Evolutionary conservation across 2,329 filamentous ascomycete genomes (phyloP).

Genomic region (Fusarium robinianum): DNA sequence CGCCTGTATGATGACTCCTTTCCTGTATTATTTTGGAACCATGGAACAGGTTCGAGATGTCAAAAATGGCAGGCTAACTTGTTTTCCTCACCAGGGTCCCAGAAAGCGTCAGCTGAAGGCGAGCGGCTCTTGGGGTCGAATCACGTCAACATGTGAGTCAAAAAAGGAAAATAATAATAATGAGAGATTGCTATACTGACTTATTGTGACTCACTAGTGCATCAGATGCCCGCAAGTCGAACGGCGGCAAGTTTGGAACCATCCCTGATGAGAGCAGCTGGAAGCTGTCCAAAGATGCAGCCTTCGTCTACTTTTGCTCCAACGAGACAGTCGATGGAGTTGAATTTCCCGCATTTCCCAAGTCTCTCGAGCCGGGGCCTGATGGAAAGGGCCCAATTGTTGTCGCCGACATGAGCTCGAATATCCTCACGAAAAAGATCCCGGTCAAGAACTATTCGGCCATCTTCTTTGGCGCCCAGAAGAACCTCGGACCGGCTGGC

Average conservation of each 20-base stretch:
- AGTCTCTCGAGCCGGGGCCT: constrained; percentile 59
- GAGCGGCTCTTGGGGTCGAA: constrained; percentile 75
- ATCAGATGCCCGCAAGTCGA: constrained; percentile 66
- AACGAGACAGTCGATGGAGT: constrained; percentile 96
- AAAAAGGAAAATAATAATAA: too few relatives aligned
- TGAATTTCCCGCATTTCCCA: constrained; percentile 79
- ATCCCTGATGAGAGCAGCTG: constrained; percentile 80
- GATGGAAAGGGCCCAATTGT: constrained; percentile 74
- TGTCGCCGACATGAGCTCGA: constrained; percentile 91
- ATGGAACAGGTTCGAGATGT: not conserved
- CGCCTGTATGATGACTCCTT: constrained; percentile 56
- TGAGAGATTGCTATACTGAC: not conserved
- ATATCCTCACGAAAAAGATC: constrained; percentile 82
- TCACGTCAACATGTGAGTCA: constrained; percentile 78
- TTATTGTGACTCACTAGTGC: constrained; percentile 54
- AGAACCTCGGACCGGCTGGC: constrained; percentile 87
- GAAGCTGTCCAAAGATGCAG: constrained; percentile 69
- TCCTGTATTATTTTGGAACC: constrained; percentile 38
- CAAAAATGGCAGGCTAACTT: constrained; percentile 2
- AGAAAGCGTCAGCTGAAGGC: constrained; percentile 87
- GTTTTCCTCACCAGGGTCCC: constrained; percentile 61
- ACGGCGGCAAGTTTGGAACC: constrained; percentile 81
- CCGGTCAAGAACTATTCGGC: constrained; percentile 78
- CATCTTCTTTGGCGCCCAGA: constrained; percentile 93
- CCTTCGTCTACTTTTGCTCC: constrained; percentile 87